Base-by-base conservation (phyloP, 2,329 filamentous ascomycete genomes). In the Diaporthe aspalathi region DNA sequence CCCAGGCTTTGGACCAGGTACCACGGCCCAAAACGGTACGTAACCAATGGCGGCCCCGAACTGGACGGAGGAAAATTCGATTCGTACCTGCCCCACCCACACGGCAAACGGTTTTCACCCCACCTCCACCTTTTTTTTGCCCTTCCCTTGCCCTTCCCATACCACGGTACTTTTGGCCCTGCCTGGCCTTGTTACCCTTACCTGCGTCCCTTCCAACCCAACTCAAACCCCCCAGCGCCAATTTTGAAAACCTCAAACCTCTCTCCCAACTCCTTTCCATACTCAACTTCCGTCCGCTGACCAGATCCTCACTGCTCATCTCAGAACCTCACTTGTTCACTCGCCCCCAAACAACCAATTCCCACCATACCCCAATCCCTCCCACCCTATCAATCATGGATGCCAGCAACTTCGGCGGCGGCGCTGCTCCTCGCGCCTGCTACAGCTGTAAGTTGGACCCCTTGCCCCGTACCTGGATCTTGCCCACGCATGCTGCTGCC, bases 391-490 rank as follows among this genome's bases (percentile, higher is more conserved):
- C 68, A 73, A 79, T 73, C 67, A 83, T 83, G 81, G 81, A 83
- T 73, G 80, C 72, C 76, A 72, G 73, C 70, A 74, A 72, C 73
- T 75, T 74, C 75, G 74, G 74, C 62, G 79, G 77, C 71, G 66
- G 66, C 60, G 60, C 60, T 68, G 66, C 66, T 68, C 66, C 66
- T 49, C 83, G 84, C 75, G 82, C 81, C 74, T 86, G 84, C 81
- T 86, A 85, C 81, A 86, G 84, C 77, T 86, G 84, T 86, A 79
- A 82, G 84, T 86, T 75, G 74, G 60, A 62, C 57, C 53, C 54
- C 29, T 32, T 68, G 69, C 70, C 70, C 70, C 75, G 72, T 70
- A 73, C 70, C 75, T 75, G 74, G 67, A 72, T 73, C 73, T 67
- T 71, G 68, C 63, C 70, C 74, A 8, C 32, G 16, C 62, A 29